Evolutionary conservation across 169 alveolate genomes (phyloP), one percentile per base, ranked within the genome.

Genomic region (Neospora caninum): DNA sequence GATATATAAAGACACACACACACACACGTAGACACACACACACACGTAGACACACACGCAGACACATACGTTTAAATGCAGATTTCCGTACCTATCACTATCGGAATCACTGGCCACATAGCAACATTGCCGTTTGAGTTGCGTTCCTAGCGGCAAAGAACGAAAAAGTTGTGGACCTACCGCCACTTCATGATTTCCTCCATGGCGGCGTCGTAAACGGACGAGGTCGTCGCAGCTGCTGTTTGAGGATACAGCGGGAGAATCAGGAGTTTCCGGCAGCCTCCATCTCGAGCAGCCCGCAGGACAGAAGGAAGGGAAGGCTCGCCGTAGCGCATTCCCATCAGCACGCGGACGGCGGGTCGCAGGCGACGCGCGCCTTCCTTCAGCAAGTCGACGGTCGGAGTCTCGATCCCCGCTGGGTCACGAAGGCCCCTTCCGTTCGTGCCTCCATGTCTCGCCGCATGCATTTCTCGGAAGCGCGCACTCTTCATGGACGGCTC

Each of bases 231-330:
- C 58, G 97, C 91, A 64, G 94, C 96, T 18, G 96, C 95, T 39
- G 96, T 84, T 73, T 96, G 97, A 22, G 97, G 97, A 42, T 96
- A 96, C 78, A 96, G 94, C 42, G 97, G 97, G 22, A 96, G 43
- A 29, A 96, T 94, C 91, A 96, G 73, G n/a, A 96, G 94, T 64
- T 95, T 94, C 91, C 95, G 93, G 92, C 93, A 92, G 38, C 93
- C 92, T 69, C 88, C 91, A 43, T 43, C 58, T 87, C 88, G 95
- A 91, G 95, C 92, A 54, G 78, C 53, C n/a, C 93, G 80, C 80
- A 96, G 80, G 53, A 88, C 96, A 6, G 80, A 39, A 43, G 92
- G 80, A 82, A 96, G 87, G 53, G 95, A 73, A 4, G 95, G 93
- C 58, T 88, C 94, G 36, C 97, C 97, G 39, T 96, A 96, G 45